Base-by-base conservation (phyloP, 164 flowering plant species). In the Chloranthus sessilifolius region DNA sequence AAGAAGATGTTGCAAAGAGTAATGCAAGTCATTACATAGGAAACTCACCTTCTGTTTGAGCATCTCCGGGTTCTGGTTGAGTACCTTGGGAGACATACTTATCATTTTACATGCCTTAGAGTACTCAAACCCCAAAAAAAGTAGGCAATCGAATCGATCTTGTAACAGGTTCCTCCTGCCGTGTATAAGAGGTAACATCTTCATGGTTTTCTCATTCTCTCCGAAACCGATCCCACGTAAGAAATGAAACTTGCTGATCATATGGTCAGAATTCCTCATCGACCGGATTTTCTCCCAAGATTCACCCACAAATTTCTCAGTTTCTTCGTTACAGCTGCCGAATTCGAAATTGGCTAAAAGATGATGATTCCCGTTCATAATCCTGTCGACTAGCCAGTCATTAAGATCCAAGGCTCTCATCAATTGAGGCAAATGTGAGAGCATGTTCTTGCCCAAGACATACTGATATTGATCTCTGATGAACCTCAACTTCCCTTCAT, bases 161-260 rank as follows among this genome's bases (percentile, higher is more conserved):
- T 73, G 70, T 33, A 86, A 60, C 50, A 75, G 73, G 21, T 26
- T 43, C 43, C 68, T 42, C 3, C 65, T 58, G 25, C 89, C 83
- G 53, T 74, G 78, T 52, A 75, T 14, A 29, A 54, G 42, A 4
- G n/a, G 28, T 24, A 82, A 57, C 28, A 68, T 63, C 54, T 74
- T 68, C 22, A 77, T 27, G 4, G 85, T 74, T 52, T 57, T 47
- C 38, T n/a, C n/a, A 55, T 81, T 82, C 55, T 77, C 81, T 46
- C 85, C 90, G 58, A 74, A 85, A 15, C 95, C 90, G 44, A 74
- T 71, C 12, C 67, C 57, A 36, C 64, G 78, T 59, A 82, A 47
- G 63, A 80, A 82, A 20, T 75, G 39, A 60, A 82, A 51, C 65
- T 81, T 85, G 6, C 52, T n/a, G n/a, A n/a, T n/a, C n/a, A n/a